Evolutionary conservation across 2,329 filamentous ascomycete genomes (phyloP), one percentile per base, ranked within the genome.

Genomic region (Aspergillus vadensis): DNA sequence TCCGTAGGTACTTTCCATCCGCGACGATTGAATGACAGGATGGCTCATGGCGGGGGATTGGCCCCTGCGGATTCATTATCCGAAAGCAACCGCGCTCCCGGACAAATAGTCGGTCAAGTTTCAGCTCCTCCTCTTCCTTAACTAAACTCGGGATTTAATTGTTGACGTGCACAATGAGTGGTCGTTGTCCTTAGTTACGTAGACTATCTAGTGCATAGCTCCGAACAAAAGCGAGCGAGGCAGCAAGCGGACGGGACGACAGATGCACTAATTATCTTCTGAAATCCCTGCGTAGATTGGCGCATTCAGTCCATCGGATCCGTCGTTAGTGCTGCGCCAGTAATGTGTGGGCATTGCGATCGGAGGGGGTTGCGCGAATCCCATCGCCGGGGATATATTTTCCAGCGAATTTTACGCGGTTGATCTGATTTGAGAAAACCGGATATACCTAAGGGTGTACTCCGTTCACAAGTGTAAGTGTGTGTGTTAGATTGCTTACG

Each of bases 211-310:
- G 32, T 36, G 25, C 44, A 9, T 49, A 52, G 49, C 49, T 38
- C 49, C 49, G 49, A 52, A 52, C 9, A 52, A 52, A 27, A 38
- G 27, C 49, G 27, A 38, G 32, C 7, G 12, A 17, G 27, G n/a
- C 27, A 51, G 48, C 27, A 19, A 36, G 17, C 14, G 19, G 17
- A 49, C 44, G 17, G 17, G 19, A 49, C 17, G 44, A 49, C 14
- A 3, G 15, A 23, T 19, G n/a, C 1, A 48, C 17, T 21, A 48
- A 32, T 12, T 12, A 14, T 27, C 21, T n/a, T 27, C 8, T 27
- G 19, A 32, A 30, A 55, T 44, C 52, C 52, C 38, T 55, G 52
- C 52, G 52, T 23, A 44, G 38, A 55, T 55, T 55, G 41, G n/a
- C 30, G 52, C 32, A 36, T 36, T 30, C 12, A 6, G 32, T 36